A percentile compares a stretch with the other conserved stretches of the same genome.
phyloP scores from a whole-genome alignment of 345 rosid species.

The Populus euphratica region DNA sequence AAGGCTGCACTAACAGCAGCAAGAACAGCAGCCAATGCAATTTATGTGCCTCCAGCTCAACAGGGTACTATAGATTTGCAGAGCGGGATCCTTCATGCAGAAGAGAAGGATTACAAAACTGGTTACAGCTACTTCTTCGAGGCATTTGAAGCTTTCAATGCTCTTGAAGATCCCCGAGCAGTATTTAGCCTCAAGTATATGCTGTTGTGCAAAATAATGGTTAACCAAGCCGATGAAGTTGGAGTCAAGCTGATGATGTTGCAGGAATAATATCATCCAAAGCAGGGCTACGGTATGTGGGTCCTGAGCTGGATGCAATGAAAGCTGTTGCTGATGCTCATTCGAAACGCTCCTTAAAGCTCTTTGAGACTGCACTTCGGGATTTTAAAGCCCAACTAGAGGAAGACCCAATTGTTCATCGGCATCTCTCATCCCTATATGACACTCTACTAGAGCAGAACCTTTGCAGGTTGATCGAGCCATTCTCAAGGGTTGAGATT shows the following conservation, averaged over 20 bases:
- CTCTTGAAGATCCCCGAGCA: conserved; percentile 84
- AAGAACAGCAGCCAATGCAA: conserved; percentile 94
- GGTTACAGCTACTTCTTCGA: conserved; percentile 93
- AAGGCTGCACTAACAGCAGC: conserved; percentile 99
- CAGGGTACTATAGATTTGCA: conserved; percentile 97
- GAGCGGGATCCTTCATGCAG: conserved; percentile 97
- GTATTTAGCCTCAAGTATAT: conserved; percentile 90
- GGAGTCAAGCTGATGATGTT: conserved; percentile 96
- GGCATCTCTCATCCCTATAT: conserved; percentile 87
- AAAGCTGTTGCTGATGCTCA: conserved; percentile 97
- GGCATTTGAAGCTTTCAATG: conserved; percentile 90
- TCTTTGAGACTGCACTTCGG: conserved; percentile 74
- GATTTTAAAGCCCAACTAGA: conserved; percentile 79
- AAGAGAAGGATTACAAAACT: conserved; percentile 97
- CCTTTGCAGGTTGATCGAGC: conserved; percentile 88
- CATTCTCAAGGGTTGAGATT: conserved; percentile 88
- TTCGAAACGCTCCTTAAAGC: conserved; percentile 75
- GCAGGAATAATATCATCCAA: conserved; percentile 85
- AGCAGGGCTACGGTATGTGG: conserved; percentile 84
- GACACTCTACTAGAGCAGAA: conserved; percentile 91
- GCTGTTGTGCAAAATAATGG: conserved; percentile 95
- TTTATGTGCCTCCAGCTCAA: conserved; percentile 90
- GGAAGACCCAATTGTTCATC: conserved; percentile 94
- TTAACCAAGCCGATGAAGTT: no score
- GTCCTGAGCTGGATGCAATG: conserved; percentile 93